Base-by-base conservation (phyloP, 2,329 filamentous ascomycete species). In the Scedosporium aurantiacum region DNA sequence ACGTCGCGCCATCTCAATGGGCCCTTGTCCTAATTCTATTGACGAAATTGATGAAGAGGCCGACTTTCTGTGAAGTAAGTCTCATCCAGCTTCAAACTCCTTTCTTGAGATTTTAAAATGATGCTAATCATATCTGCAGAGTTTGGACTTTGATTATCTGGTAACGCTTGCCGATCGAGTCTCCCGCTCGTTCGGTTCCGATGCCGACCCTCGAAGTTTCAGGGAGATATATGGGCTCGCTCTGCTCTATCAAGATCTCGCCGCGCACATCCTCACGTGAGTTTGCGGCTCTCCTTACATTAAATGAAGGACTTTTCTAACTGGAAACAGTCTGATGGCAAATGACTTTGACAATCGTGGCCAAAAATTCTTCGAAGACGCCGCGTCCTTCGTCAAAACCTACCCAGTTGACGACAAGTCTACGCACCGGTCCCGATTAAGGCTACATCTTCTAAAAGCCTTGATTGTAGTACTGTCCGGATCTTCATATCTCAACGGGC, bases 31-130 rank as follows among this genome's bases (percentile, higher is more conserved):
- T 65, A 6, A 57, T 60, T 14, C 54, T 64, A 2, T 58, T 65
- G 57, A 68, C 75, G 2, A 82, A 79, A 65, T 68, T 82, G 25
- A 80, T 82, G 75, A 68, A 70, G 4, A 73, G 75, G n/a, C 75
- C 80, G 0, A 81, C 79, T 0, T 81, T 81, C 61, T 80, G 82
- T 64, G 71, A 79, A 50, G 71, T 72, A 66, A 60, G 67, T 2
- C 18, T 37, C 10, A 40, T 43, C n/a, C 21, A 5, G 5, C 14
- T 40, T 37, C n/a, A 25, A 16, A 23, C 10, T 16, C 12, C 54
- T 60, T 55, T 23, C 3, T 10, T 16, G 27, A 47, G 5, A 6
- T 40, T 12, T 37, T 3, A 37, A 37, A 37, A 37, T 37, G 32
- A 25, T 37, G 54, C 14, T 45, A 60, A 57, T 40, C n/a, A 47